Conservation (phyloP, 2,329 filamentous ascomycete genomes). For the Apiospora aurea region DNA sequence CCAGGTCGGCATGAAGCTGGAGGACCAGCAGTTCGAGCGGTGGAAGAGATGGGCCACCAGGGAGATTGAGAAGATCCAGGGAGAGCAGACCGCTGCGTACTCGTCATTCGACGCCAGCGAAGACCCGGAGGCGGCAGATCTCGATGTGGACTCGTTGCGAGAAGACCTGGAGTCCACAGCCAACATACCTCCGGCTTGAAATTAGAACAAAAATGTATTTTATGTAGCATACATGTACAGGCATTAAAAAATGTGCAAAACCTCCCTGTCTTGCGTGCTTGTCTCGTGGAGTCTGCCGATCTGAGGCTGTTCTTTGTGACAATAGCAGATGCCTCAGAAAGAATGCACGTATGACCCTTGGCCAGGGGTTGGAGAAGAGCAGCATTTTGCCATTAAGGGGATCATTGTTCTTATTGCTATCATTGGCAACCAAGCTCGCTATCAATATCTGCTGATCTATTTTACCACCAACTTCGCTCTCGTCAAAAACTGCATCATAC, state of each 20-base stretch:
- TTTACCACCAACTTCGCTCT: not conserved
- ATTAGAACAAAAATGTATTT: not conserved
- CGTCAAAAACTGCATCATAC: too few species aligned
- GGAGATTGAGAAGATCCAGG: conserved; percentile 35
- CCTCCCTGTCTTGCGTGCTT: not conserved
- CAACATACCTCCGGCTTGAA: not conserved
- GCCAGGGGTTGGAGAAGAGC: not conserved
- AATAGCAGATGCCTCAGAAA: too few species aligned
- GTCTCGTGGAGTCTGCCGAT: not conserved
- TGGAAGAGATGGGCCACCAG: conserved; percentile 69
- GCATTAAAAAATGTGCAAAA: not conserved
- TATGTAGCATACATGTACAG: conserved; percentile 25
- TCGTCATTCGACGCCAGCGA: conserved; percentile 35
- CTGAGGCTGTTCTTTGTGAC: not conserved
- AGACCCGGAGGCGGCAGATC: not conserved
- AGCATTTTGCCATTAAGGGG: too few species aligned
- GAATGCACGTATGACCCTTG: too few species aligned
- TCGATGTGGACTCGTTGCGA: conserved; percentile 26
- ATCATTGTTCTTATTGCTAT: not conserved
- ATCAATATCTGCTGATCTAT: not conserved
- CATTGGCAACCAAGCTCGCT: not conserved
- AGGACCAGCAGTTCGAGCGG: conserved; percentile 78
- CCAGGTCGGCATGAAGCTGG: conserved; percentile 81
- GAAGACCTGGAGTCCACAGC: conserved; percentile 25
- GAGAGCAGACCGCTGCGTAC: conserved; percentile 33